Conservation (phyloP, 1,284 basidiomycete genomes). For the Ganoderma boninense region DNA sequence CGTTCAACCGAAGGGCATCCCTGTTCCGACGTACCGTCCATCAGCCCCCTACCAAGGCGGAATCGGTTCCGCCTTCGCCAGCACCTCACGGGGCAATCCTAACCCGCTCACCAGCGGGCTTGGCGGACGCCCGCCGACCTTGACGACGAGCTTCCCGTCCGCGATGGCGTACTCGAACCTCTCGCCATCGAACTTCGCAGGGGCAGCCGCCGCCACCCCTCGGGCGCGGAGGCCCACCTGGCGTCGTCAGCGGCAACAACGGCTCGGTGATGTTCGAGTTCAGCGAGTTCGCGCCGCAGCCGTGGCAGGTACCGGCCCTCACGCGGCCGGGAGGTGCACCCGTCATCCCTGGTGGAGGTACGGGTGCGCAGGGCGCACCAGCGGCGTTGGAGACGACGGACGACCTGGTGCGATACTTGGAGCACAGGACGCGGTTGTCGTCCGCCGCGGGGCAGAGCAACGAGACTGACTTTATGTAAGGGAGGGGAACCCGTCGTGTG, state of each 20-base stretch:
- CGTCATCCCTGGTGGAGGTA: neutral
- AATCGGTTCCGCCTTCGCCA: constrained; percentile 21
- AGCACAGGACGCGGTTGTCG: constrained; percentile 35
- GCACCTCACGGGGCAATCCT: constrained; percentile 9
- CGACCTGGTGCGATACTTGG: constrained; percentile 37
- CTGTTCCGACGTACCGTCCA: constrained; percentile 2
- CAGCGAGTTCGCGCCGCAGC: constrained; percentile 33
- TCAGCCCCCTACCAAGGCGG: constrained; percentile 19
- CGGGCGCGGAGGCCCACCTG: constrained; percentile 10
- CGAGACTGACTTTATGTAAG: constrained; percentile 33
- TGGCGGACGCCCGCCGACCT: constrained; percentile 18
- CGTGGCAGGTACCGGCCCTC: constrained; percentile 26
- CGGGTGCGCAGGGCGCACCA: constrained; percentile 15
- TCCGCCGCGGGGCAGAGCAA: constrained; percentile 30
- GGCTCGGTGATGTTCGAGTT: constrained; percentile 20
- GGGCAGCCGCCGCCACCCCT: constrained; percentile 20
- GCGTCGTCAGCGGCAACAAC: constrained; percentile 4
- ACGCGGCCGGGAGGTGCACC: neutral
- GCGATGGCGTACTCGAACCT: constrained; percentile 38
- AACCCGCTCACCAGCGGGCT: constrained; percentile 1
- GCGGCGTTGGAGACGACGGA: constrained; percentile 38
- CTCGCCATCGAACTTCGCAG: constrained; percentile 37
- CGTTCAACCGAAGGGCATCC: constrained; percentile 6
- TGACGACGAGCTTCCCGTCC: constrained; percentile 37
- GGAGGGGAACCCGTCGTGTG: neutral